A percentile compares a stretch with the other conserved stretches of the same genome.
Conservation (phyloP, 2,329 filamentous ascomycete genomes). For the Aulographum hederae region DNA sequence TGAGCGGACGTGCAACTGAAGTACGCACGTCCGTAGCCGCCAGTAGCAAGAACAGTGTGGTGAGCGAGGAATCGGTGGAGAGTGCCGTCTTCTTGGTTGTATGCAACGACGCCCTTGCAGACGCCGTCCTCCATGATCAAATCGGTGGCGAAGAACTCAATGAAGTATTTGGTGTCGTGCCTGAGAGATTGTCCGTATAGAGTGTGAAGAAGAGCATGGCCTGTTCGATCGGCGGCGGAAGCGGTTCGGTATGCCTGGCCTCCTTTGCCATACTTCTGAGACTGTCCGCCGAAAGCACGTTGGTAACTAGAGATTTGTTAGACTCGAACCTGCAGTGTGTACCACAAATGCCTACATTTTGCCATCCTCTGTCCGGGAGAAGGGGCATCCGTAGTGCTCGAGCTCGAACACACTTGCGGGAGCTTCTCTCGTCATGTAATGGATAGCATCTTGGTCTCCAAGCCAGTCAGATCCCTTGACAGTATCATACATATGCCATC, state of each 20-base stretch:
- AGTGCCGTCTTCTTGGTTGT: slow-evolving; percentile 97
- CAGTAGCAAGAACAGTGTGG: slow-evolving; percentile 92
- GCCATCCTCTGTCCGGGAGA: slow-evolving; percentile 89
- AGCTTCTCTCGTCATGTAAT: slow-evolving; percentile 96
- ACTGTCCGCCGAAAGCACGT: slow-evolving; percentile 95
- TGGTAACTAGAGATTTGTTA: slow-evolving; percentile 49
- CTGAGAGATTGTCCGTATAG: slow-evolving; percentile 93
- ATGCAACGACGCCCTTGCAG: slow-evolving; percentile 90
- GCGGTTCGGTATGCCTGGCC: slow-evolving; percentile 96
- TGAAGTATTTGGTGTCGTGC: slow-evolving; percentile 99
- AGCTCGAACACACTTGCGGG: slow-evolving; percentile 84
- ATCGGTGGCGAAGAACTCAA: slow-evolving; percentile 95
- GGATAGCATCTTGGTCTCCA: slow-evolving; percentile 91
- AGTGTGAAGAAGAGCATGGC: slow-evolving; percentile 93
- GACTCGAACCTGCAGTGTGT: background rate
- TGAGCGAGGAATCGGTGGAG: slow-evolving; percentile 92
- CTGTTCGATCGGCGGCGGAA: slow-evolving; percentile 89
- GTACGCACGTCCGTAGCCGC: slow-evolving; percentile 94
- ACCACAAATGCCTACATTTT: slow-evolving; percentile 49
- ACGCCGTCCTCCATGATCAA: slow-evolving; percentile 95
- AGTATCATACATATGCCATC: slow-evolving; percentile 99
- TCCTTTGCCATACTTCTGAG: slow-evolving; percentile 86
- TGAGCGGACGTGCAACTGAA: slow-evolving; percentile 97
- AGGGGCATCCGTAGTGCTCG: slow-evolving; percentile 94
- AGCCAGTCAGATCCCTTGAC: slow-evolving; percentile 97